Base-by-base conservation (phyloP, 345 rosid species). In the Diplotaxis tenuifolia region DNA sequence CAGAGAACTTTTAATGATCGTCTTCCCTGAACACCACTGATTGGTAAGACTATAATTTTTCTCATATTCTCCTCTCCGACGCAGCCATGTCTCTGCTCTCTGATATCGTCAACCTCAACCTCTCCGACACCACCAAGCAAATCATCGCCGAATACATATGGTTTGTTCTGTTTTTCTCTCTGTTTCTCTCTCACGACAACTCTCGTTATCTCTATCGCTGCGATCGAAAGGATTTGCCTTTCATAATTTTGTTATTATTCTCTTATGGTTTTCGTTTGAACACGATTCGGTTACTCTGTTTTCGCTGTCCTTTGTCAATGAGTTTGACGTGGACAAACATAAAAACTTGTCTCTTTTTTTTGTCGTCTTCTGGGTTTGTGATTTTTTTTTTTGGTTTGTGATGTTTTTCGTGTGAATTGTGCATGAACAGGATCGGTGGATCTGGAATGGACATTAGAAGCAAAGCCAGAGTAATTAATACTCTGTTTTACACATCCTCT, bases 81-180 rank as follows among this genome's bases (percentile, higher is more conserved):
- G 69, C 70, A 56, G 67, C 52, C 23, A 86, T 87, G 95, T 80
- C 95, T 72, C 70, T 76, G 22, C 91, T 89, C 22, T 65, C 83
- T 36, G 88, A 89, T 82, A 87, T 91, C 80, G 20, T 87, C 71
- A 87, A 89, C 89, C 78, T 91, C 53, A 65, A 86, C 82, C 95
- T 88, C 71, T 77, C 90, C 15, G 88, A 76, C 2, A 4, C 83
- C 61, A 83, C 90, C 0, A 77, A 84, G 5, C 84, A 88, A 75
- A 76, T 88, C 83, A 86, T 88, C 72, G 95, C 95, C 1, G 97
- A 88, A 73, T 91, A 89, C 82, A 81, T 91, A 80, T 91, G 93
- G 97, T 75, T 40, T 60, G 14, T 55, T 49, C 67, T 59, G 54
- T 2, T 69, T 71, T 72, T 73, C 5, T 21, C 18, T 38, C 47